A percentile compares a stretch with the other conserved stretches of the same genome.
Conservation (phyloP, 2,329 filamentous ascomycete genomes). For the Calonectria crousiana region DNA sequence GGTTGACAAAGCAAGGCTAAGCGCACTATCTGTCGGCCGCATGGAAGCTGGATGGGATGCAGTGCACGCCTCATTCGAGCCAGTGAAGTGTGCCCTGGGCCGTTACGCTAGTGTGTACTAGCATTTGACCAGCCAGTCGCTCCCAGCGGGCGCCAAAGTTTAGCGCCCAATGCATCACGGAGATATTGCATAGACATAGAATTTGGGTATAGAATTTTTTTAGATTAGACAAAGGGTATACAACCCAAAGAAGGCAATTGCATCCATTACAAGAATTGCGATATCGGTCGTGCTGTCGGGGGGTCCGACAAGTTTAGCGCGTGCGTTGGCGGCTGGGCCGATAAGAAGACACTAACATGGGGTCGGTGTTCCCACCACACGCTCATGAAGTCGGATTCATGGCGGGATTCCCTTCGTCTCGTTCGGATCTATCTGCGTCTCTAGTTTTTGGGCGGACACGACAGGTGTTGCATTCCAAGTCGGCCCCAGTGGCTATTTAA, state of each 20-base stretch:
- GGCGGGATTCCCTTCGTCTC: not conserved
- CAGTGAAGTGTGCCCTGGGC: not conserved
- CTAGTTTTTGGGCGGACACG: not conserved
- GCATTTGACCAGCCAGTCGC: not conserved
- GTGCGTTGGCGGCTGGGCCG: not conserved
- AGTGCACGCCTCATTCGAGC: conserved; percentile 12
- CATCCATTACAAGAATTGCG: not conserved
- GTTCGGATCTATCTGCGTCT: not conserved
- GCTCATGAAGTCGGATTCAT: not conserved
- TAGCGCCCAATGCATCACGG: not conserved
- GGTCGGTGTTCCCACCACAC: not conserved
- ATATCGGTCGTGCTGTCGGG: not conserved
- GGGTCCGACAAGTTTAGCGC: not conserved
- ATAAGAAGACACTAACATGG: not conserved
- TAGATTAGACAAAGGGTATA: not conserved
- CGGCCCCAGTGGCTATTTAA: not conserved
- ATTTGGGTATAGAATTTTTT: not conserved
- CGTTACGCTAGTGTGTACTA: not conserved
- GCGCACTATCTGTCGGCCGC: not conserved
- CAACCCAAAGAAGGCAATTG: not conserved
- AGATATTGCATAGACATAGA: not conserved
- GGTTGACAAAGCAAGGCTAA: not conserved
- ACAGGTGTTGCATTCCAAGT: not conserved
- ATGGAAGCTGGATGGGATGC: conserved; percentile 18
- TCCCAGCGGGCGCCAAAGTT: no score